A percentile compares a stretch with the other conserved stretches of the same genome.
phyloP scores from a whole-genome alignment of 78 protist species.

The Bigelowiella natans region DNA sequence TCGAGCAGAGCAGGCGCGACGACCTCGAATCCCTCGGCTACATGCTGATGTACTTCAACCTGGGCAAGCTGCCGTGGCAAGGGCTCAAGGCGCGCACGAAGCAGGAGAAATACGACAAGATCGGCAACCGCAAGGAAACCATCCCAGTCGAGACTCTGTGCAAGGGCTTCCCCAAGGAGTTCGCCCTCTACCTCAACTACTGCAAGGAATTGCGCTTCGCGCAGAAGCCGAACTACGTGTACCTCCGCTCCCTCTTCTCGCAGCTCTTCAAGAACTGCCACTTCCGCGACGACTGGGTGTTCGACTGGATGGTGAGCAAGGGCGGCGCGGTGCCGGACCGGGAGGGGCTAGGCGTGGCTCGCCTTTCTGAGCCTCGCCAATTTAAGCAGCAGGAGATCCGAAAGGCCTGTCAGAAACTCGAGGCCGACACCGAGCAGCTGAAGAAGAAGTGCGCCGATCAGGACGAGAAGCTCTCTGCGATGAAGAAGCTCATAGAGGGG shows the following conservation, averaged over 20 bases:
- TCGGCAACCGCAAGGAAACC: slow-evolving; percentile 74
- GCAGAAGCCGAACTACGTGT: slow-evolving; percentile 79
- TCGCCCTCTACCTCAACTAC: slow-evolving; percentile 48
- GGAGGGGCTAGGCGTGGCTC: not conserved
- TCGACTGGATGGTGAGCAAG: slow-evolving; percentile 63
- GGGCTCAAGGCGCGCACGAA: slow-evolving; percentile 80
- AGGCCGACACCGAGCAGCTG: not conserved
- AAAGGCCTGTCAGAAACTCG: not conserved
- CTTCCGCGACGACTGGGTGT: slow-evolving; percentile 55
- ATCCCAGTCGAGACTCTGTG: slow-evolving; percentile 73
- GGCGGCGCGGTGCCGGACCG: not conserved
- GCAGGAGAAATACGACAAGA: slow-evolving; percentile 85
- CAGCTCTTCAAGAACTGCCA: slow-evolving; percentile 50
- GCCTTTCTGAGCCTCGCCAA: not conserved
- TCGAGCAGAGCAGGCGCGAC: slow-evolving; percentile 63
- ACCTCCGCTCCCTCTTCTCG: slow-evolving; percentile 71
- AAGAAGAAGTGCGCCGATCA: not conserved
- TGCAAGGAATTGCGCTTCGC: slow-evolving; percentile 46
- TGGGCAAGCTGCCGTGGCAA: slow-evolving; percentile 96
- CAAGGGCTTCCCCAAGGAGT: slow-evolving; percentile 52
- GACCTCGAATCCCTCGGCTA: slow-evolving; percentile 85
- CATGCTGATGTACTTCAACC: slow-evolving; percentile 77
- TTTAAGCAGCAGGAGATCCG: not conserved
- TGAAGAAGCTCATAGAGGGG: not conserved
- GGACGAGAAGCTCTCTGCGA: not conserved